Base-by-base conservation (phyloP, 192 early-diverging fungal genomes). In the Podochytrium sp. region DNA sequence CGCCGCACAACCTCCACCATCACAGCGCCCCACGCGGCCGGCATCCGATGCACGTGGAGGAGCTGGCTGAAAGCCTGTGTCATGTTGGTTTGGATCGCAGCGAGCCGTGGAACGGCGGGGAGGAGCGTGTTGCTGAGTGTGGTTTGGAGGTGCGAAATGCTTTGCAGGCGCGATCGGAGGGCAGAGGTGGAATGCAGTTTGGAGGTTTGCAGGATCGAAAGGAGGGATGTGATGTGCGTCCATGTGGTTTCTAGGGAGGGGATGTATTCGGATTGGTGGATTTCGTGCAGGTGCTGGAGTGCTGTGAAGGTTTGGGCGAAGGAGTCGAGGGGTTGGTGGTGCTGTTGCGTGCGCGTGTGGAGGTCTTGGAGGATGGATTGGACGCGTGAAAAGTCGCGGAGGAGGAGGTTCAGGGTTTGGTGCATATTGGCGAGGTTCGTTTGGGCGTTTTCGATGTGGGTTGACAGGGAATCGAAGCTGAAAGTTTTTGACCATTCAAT, bases 31-130 rank as follows among this genome's bases (percentile, higher is more conserved):
- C 80, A 86, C 1, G 85, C 85, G 5, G 82, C 75, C 12, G 80
- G 78, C 80, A 86, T 86, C 27, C 85, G 76, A 73, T 86, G 81
- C 1, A 86, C 79, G 74, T 84, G 82, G 25, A 84, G 57, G 7
- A 86, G 64, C 55, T 86, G 85, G 23, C 57, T 39, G 49, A 86
- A 81, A 16, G 82, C 85, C 34, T 74, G 58, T 1, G 68, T 78
- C 30, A 83, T 72, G 1, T 71, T 41, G 27, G 61, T 65, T 29
- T 79, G 55, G 2, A 52, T 55, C 32, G 51, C 30, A 27, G 25
- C 51, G 23, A 81, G 23, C 5, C 35, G 38, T 41, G 23, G 27
- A 3, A 82, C n/a, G 1, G 33, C 47, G 2, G 81, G 78, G 37
- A 41, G 38, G 7, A 81, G 58, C 12, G 55, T 35, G 35, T 32